Evolutionary conservation across 352 stramenopile species (phyloP).

Genomic region (Phytopythium ostracodes): DNA sequence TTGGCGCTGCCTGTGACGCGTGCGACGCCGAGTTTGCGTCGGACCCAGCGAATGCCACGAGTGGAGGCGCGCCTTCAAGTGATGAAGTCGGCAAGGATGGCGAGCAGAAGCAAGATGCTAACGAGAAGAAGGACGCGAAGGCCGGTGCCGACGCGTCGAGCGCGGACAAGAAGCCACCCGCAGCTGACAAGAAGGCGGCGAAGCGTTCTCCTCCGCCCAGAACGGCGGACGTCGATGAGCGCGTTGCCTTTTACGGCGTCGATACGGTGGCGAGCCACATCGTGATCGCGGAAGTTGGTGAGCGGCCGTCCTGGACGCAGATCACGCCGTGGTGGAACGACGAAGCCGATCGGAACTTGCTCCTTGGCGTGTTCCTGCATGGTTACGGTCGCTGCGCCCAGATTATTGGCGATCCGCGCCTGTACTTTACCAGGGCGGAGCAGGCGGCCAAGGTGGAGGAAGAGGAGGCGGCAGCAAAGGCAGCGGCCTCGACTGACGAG

Average conservation of each 20-base stretch:
- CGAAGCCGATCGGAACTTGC: constrained; percentile 69
- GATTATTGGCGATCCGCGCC: constrained; percentile 67
- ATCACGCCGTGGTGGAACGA: constrained; percentile 88
- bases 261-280: constrained; percentile 61
- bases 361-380: constrained; percentile 83
- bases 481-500: constrained; percentile 6
- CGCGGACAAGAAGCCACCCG: not conserved
- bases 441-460: constrained; percentile 32
- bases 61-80: constrained; percentile 1
- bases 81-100: constrained; percentile 14
- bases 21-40: constrained; percentile 50
- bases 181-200: not conserved
- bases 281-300: constrained; percentile 57
- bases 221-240: constrained; percentile 67
- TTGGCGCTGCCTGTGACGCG: constrained; percentile 52
- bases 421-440: constrained; percentile 70
- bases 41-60: constrained; percentile 3
- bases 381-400: constrained; percentile 82
- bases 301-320: constrained; percentile 74
- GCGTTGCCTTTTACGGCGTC: constrained; percentile 63
- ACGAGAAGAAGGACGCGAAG: not conserved
- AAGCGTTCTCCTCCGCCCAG: constrained; percentile 14
- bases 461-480: constrained; percentile 9
- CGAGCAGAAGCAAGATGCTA: not conserved
- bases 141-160: not conserved